phyloP scores from a whole-genome alignment of 2,329 filamentous ascomycete genomes.

The Annulohypoxylon truncatum region DNA sequence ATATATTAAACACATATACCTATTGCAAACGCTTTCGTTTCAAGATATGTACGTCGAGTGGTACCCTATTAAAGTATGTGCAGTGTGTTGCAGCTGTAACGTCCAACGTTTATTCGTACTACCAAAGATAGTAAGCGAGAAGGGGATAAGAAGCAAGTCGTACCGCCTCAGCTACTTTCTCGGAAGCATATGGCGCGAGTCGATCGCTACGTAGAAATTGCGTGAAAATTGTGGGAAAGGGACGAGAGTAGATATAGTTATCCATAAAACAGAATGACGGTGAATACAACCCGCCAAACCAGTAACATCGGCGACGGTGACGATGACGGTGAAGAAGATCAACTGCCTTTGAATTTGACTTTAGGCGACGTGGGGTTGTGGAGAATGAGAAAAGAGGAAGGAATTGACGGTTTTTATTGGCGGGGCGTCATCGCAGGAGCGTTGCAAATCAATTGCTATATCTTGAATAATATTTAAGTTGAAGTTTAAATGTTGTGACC shows the following conservation, averaged over 20 bases:
- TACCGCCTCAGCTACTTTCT: background rate
- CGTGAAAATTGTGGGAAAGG: background rate
- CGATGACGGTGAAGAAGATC: background rate
- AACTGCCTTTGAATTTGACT: slow-evolving; percentile 4
- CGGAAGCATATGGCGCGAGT: slow-evolving; percentile 1
- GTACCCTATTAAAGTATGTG: slow-evolving; percentile 3
- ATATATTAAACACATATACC: slow-evolving; percentile 13
- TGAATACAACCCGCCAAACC: background rate
- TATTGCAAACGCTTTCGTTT: slow-evolving; percentile 24
- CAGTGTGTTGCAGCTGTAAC: slow-evolving; percentile 22
- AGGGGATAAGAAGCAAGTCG: background rate
- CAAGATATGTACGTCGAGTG: slow-evolving; percentile 34
- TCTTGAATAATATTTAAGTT: background rate
- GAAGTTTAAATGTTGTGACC: background rate
- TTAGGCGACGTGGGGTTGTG: slow-evolving; percentile 17
- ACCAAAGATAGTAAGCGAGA: slow-evolving; percentile 1
- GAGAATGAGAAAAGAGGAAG: background rate
- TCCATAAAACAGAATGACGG: background rate
- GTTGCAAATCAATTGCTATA: background rate
- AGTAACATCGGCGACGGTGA: background rate
- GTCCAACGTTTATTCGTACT: slow-evolving; percentile 21
- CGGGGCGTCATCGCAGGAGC: background rate
- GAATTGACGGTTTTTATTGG: slow-evolving; percentile 13
- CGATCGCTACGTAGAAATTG: background rate
- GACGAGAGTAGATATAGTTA: background rate